These are phyloP conservation scores for Fistulinella staudtii DNA, from an alignment of 1,284 basidiomycete species.

Conservation along the genomic window DNA sequence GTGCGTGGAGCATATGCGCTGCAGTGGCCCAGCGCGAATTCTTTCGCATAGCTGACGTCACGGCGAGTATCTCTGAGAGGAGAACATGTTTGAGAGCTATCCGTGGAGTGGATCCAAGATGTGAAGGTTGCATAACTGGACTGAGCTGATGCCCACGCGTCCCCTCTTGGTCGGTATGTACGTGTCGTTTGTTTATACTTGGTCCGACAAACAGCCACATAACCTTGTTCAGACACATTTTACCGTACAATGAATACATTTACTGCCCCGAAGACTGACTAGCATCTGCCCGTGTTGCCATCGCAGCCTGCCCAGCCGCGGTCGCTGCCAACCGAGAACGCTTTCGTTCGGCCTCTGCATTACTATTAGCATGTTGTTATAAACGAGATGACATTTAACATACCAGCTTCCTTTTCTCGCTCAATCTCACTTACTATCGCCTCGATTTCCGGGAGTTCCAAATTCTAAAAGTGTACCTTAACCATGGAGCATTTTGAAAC, in stretches of 20 bases:
- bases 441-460: constrained; percentile 86
- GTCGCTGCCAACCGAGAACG: constrained; percentile 66
- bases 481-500: neutral
- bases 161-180: too few relatives aligned
- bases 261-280: constrained; percentile 39
- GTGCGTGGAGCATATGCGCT: constrained; percentile 53
- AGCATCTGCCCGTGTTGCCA: constrained; percentile 56
- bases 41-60: constrained; percentile 96
- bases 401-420: constrained; percentile 91
- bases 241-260: constrained; percentile 7
- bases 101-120: constrained; percentile 10
- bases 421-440: constrained; percentile 89
- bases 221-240: too few relatives aligned
- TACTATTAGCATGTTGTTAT: constrained; percentile 67
- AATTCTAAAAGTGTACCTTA: constrained; percentile 49
- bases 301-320: constrained; percentile 79
- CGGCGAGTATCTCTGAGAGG: constrained; percentile 84
- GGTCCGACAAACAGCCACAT: too few relatives aligned
- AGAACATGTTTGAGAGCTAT: constrained; percentile 73
- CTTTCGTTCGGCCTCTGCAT: constrained; percentile 90
- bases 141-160: neutral
- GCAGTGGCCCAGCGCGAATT: constrained; percentile 89
- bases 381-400: constrained; percentile 36
- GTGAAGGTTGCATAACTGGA: constrained; percentile 15
- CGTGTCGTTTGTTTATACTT: constrained; percentile 19